Evolutionary conservation across 176 grass and related monocot genomes (phyloP).

Genomic region (Pontederia paniculata): DNA sequence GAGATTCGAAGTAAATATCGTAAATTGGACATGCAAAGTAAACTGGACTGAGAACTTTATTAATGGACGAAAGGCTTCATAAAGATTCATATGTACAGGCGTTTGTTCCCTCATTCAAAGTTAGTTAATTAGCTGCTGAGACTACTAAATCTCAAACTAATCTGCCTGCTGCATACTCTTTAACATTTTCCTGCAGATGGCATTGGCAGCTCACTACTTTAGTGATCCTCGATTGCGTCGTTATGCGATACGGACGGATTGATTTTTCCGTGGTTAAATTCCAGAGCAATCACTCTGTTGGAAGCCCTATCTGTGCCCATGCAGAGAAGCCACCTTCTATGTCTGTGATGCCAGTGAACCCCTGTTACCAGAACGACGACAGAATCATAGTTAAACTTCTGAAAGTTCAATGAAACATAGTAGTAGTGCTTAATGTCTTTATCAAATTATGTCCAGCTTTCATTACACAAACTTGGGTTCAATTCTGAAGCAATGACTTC

Average conservation of each 20-base stretch:
- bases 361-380: conserved; percentile 22
- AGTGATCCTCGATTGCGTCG: neutral
- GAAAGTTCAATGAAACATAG: neutral
- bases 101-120: too few relatives aligned
- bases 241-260: neutral
- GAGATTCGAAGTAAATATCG: too few relatives aligned
- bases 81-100: too few relatives aligned
- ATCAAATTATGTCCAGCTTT: neutral
- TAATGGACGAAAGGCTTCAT: too few relatives aligned
- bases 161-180: too few relatives aligned
- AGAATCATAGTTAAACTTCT: neutral
- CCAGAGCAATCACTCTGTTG: conserved; percentile 3
- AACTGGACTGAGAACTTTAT: too few relatives aligned
- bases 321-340: conserved; percentile 58
- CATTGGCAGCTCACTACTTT: neutral
- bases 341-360: conserved; percentile 51
- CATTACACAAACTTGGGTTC: neutral
- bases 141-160: too few relatives aligned
- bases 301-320: conserved; percentile 51
- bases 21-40: too few relatives aligned
- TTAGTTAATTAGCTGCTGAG: too few relatives aligned
- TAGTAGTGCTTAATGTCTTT: neutral
- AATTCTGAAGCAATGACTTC: neutral
- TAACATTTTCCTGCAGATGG: too few relatives aligned
- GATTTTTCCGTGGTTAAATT: too few relatives aligned